Conservation (phyloP, 2,329 filamentous ascomycete genomes). For the Cryphonectria radicalis region DNA sequence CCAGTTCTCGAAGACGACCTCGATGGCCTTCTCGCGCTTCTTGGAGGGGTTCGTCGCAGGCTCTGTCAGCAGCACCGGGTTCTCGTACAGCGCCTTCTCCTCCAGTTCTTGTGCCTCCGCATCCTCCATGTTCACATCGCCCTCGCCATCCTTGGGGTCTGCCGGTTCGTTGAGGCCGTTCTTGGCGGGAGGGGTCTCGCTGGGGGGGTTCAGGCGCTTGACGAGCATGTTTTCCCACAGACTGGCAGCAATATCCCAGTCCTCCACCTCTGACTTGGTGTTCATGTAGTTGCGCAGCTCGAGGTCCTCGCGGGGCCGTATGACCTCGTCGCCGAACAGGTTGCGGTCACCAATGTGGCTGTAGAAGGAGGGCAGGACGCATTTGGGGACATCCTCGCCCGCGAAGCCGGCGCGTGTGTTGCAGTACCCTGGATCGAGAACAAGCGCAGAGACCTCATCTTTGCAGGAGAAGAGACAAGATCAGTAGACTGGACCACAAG, state of each 20-base stretch:
- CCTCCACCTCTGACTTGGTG: constrained; percentile 86
- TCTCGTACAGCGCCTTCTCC: constrained; percentile 82
- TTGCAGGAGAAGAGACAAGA: not conserved
- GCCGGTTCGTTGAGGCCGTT: constrained; percentile 78
- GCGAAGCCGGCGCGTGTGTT: constrained; percentile 93
- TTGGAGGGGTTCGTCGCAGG: constrained; percentile 90
- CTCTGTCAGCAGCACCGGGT: constrained; percentile 91
- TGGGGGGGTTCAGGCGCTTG: constrained; percentile 80
- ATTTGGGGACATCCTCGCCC: constrained; percentile 96
- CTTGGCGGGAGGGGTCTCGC: constrained; percentile 69
- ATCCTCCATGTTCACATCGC: constrained; percentile 63
- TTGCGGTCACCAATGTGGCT: constrained; percentile 62
- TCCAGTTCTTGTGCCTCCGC: constrained; percentile 56
- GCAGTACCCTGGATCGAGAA: constrained; percentile 93
- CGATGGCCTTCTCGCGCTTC: constrained; percentile 89
- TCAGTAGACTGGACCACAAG: constrained; percentile 42
- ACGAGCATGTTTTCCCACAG: constrained; percentile 94
- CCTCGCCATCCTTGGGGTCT: constrained; percentile 62
- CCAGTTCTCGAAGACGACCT: constrained; percentile 97
- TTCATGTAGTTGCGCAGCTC: constrained; percentile 93
- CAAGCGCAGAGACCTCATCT: constrained; percentile 95
- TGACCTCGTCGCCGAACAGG: constrained; percentile 88
- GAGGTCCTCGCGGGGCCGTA: constrained; percentile 75
- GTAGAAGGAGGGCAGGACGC: constrained; percentile 89
- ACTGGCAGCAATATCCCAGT: constrained; percentile 90